These are phyloP conservation scores for Oehlia diaphana DNA, from an alignment of 192 early-diverging fungal species.

Conservation along the genomic window DNA sequence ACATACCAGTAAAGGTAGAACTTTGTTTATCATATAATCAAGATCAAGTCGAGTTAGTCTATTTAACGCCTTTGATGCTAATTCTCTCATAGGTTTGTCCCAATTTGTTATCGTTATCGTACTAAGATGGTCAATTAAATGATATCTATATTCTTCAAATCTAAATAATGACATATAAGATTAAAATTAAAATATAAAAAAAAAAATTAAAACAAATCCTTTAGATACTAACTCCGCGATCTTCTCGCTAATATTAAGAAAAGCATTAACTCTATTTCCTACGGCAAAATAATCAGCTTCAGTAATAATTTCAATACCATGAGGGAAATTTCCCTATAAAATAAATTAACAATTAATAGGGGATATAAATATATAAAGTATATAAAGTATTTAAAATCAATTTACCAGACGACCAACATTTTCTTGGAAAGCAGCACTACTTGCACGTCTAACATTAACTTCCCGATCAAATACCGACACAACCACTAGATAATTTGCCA, in stretches of 20 bases:
- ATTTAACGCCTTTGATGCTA: slow-evolving; percentile 74
- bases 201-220: neutral
- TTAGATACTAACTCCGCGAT: slow-evolving; percentile 64
- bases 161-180: slow-evolving; percentile 36
- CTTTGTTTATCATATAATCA: slow-evolving; percentile 47
- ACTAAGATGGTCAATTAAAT: slow-evolving; percentile 72
- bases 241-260: slow-evolving; percentile 63
- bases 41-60: slow-evolving; percentile 63
- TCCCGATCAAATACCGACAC: slow-evolving; percentile 91
- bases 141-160: slow-evolving; percentile 73
- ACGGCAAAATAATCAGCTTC: slow-evolving; percentile 91
- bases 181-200: neutral
- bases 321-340: slow-evolving; percentile 79
- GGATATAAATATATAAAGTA: too few relatives aligned
- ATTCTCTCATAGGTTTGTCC: slow-evolving; percentile 78
- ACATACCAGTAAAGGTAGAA: slow-evolving; percentile 63
- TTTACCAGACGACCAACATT: slow-evolving; percentile 87
- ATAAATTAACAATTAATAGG: too few relatives aligned
- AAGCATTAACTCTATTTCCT: slow-evolving; percentile 78
- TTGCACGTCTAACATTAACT: slow-evolving; percentile 88
- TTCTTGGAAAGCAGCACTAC: slow-evolving; percentile 96
- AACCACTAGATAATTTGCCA: slow-evolving; percentile 78
- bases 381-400: slow-evolving; percentile 10
- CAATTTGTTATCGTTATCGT: slow-evolving; percentile 76
- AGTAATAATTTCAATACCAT: slow-evolving; percentile 91